Evolutionary conservation across 2,329 filamentous ascomycete genomes (phyloP), one percentile per base, ranked within the genome.

Genomic region (Phialocephala sp.): DNA sequence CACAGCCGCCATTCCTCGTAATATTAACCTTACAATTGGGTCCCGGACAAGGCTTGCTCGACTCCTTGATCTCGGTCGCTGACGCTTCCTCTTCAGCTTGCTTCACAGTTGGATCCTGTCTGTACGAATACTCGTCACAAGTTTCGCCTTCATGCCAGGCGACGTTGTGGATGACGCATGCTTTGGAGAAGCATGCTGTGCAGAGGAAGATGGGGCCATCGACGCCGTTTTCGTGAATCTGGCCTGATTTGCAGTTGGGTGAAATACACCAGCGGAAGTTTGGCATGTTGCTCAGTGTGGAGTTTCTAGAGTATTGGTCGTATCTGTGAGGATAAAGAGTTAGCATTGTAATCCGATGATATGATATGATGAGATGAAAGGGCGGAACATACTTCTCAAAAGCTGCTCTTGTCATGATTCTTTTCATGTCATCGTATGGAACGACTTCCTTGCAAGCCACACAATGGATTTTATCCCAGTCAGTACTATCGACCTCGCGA

Each of bases 221-320:
- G 22, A 22, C 27, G 18, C 39, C 57, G n/a, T 15, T 43, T 11
- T 43, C 41, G 37, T 59, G 57, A 37, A 59, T 59, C 12, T 59
- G 57, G 57, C 57, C 57, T 4, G 57, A 59, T 15, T 22, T n/a
- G 24, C 57, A 59, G 35, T 9, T 12, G 8, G 57, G 39, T 22
- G 57, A 24, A 8, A 59, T 41, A 18, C 57, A 59, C 57, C 57
- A 59, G 20, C 57, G 57, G 22, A 59, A 59, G 20, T 59, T 43
- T 37, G 57, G 57, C 8, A 59, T 14, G 18, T 54, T 24, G 27
- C 32, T 47, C 12, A 50, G 39, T 15, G 50, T 12, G 39, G 59
- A 43, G 45, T 50, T 32, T 32, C 45, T 14, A 54, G 64, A 54
- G 43, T 43, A 27, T 41, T 59, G 24, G 9, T 59, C 57, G 57